A percentile compares a stretch with the other conserved stretches of the same genome.
These are phyloP conservation scores for Talaromyces adpressus DNA, from an alignment of 495 filamentous ascomycete species.

Conservation along the genomic window DNA sequence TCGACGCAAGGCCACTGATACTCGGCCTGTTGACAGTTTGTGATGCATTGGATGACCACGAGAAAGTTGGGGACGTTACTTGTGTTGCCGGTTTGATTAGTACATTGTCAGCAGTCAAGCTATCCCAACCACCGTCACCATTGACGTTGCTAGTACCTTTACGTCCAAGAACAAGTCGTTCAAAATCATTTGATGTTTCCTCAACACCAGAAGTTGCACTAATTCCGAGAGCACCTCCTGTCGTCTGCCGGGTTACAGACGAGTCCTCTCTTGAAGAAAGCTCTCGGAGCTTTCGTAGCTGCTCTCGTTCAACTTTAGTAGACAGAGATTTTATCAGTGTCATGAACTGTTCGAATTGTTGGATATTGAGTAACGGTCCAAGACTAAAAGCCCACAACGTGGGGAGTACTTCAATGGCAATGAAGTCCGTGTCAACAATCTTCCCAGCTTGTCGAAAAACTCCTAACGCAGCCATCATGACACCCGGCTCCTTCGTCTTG, in stretches of 20 bases:
- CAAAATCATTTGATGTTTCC: slow-evolving; percentile 64
- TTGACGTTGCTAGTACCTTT: slow-evolving; percentile 16
- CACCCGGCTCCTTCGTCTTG: slow-evolving; percentile 95
- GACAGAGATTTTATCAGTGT: slow-evolving; percentile 74
- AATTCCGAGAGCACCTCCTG: slow-evolving; percentile 20
- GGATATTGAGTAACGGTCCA: slow-evolving; percentile 77
- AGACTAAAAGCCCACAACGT: slow-evolving; percentile 88
- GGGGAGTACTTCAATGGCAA: slow-evolving; percentile 85
- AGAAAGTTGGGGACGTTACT: slow-evolving; percentile 30
- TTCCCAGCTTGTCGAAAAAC: slow-evolving; percentile 78
- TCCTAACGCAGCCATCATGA: slow-evolving; percentile 88
- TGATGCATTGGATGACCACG: slow-evolving; percentile 37
- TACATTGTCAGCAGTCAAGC: slow-evolving; percentile 26
- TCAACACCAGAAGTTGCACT: slow-evolving; percentile 20
- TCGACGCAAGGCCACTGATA: slow-evolving; percentile 7
- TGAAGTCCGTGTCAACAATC: slow-evolving; percentile 82
- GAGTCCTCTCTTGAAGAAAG: slow-evolving; percentile 49
- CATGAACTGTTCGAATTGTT: slow-evolving; percentile 88
- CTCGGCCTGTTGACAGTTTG: slow-evolving; percentile 17
- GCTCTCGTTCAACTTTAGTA: slow-evolving; percentile 74
- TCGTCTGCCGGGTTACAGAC: slow-evolving; percentile 28
- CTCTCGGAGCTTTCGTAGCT: slow-evolving; percentile 79
- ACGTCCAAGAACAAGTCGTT: slow-evolving; percentile 74
- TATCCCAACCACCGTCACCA: slow-evolving; percentile 31
- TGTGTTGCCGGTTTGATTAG: slow-evolving; percentile 17